Evolutionary conservation across 1,284 basidiomycete species (phyloP).

Genomic region (Ustilago nuda): DNA sequence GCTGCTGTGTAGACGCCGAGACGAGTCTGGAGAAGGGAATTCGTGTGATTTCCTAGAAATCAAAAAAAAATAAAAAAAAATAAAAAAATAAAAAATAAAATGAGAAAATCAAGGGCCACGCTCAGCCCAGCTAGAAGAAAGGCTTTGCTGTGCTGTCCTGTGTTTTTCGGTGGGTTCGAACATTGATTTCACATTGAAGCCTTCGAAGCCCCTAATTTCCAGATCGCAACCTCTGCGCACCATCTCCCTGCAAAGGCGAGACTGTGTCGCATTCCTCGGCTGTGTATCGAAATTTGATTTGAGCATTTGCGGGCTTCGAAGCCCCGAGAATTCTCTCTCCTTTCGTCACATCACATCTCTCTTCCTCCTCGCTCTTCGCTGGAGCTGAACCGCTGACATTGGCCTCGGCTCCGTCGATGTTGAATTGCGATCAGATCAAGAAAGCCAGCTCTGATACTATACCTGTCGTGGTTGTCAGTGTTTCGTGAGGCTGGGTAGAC

Average conservation of each 20-base stretch:
- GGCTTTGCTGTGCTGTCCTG: background rate
- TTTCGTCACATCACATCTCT: background rate
- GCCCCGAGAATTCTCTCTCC: background rate
- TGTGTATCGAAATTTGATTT: background rate
- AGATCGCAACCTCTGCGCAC: background rate
- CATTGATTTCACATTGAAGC: slow-evolving; percentile 8
- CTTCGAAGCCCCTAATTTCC: slow-evolving; percentile 26
- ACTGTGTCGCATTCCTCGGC: background rate
- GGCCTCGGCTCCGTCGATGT: no score
- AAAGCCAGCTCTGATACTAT: no score
- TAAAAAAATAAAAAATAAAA: background rate
- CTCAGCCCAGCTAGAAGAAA: background rate
- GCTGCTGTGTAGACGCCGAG: background rate
- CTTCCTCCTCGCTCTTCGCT: background rate
- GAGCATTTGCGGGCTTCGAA: slow-evolving; percentile 14
- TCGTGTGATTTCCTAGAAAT: slow-evolving; percentile 6
- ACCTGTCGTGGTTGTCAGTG: no score
- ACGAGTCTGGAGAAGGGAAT: slow-evolving; percentile 11
- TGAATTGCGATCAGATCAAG: no score
- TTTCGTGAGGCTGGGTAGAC: background rate
- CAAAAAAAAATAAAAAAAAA: background rate
- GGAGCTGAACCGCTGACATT: no score
- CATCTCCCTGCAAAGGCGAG: background rate
- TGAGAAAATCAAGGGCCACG: slow-evolving; percentile 12
- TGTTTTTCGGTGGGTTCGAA: background rate